Conservation (phyloP, 805 yeast genomes). For the Candida coleopterorum region DNA sequence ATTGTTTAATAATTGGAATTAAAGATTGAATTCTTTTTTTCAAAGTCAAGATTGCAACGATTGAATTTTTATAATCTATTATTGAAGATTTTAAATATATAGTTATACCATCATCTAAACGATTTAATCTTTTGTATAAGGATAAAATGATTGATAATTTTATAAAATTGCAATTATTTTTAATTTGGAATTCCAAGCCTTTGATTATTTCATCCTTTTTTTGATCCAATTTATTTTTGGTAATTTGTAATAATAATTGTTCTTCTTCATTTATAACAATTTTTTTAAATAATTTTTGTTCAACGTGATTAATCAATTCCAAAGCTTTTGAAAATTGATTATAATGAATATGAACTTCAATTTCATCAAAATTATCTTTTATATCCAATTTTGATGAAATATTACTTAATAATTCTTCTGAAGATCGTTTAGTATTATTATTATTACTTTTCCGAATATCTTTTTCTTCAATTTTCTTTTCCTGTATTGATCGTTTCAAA, state of each 20-base stretch:
- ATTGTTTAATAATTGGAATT: not conserved
- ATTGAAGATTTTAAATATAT: constrained; percentile 20
- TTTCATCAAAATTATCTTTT: constrained; percentile 63
- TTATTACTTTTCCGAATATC: no score
- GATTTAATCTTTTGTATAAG: constrained; percentile 31
- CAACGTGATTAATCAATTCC: constrained; percentile 35
- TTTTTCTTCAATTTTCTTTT: constrained; percentile 29
- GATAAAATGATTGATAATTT: constrained; percentile 30
- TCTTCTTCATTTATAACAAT: constrained; percentile 13
- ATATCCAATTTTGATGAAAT: constrained; percentile 52
- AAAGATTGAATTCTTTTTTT: not conserved
- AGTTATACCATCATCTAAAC: constrained; percentile 31
- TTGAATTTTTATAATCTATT: constrained; percentile 1
- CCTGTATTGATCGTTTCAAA: constrained; percentile 7
- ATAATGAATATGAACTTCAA: constrained; percentile 64
- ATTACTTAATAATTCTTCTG: constrained; percentile 50
- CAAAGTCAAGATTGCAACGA: not conserved
- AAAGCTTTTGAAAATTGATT: constrained; percentile 47
- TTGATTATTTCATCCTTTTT: constrained; percentile 35
- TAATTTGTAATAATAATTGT: constrained; percentile 33
- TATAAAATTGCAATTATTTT: constrained; percentile 14
- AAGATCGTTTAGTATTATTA: constrained; percentile 44
- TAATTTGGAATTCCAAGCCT: constrained; percentile 22
- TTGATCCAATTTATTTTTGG: constrained; percentile 35
- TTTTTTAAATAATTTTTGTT: constrained; percentile 19